Base-by-base conservation (phyloP, 352 stramenopile species). In the Pythium aristosporum region DNA sequence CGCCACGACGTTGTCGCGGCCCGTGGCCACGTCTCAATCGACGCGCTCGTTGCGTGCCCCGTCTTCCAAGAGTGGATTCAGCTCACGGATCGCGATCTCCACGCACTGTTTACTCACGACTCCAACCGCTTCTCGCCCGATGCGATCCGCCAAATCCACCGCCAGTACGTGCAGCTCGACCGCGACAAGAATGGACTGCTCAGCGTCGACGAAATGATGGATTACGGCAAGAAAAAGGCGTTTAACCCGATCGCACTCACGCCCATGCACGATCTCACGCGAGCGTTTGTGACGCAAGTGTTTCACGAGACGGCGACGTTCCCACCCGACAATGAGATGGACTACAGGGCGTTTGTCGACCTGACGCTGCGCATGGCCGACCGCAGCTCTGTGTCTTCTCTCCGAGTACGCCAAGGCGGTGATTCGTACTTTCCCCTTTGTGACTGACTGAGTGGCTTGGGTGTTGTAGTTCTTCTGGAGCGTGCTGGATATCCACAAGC, bases 401-500 rank as follows among this genome's bases (percentile, higher is more conserved):
- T 89, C n/a, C 64, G 77, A 39, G 81, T 90, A 67, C 25, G 74
- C 53, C 2, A 13, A 32, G 9, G 30, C 30, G 7, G 37, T 54
- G 37, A 32, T n/a, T 28, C 15, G 3, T 32, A 46, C 28, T n/a
- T n/a, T 30, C 25, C 25, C 25, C 5, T 30, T 5, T 30, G 9
- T 15, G n/a, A 47, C 30, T 56, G 44, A 63, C 34, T 11, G 8
- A 13, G 34, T 39, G 34, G 8, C 21, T 52, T n/a, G 2, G 39
- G n/a, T 42, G 36, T 7, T 50, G 23, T 57, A 91, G 82, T 89
- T 89, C 58, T 82, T 89, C 50, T 91, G 80, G 76, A 71, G 56
- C 21, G 70, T 88, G n/a, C 72, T 91, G 10, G 80, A 91, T 55
- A 74, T 87, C 47, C 79, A 88, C 8, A 87, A 88, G 28, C 82